A percentile compares a stretch with the other conserved stretches of the same genome.
phyloP scores from a whole-genome alignment of 345 rosid species.

The Carallia pectinifolia region DNA sequence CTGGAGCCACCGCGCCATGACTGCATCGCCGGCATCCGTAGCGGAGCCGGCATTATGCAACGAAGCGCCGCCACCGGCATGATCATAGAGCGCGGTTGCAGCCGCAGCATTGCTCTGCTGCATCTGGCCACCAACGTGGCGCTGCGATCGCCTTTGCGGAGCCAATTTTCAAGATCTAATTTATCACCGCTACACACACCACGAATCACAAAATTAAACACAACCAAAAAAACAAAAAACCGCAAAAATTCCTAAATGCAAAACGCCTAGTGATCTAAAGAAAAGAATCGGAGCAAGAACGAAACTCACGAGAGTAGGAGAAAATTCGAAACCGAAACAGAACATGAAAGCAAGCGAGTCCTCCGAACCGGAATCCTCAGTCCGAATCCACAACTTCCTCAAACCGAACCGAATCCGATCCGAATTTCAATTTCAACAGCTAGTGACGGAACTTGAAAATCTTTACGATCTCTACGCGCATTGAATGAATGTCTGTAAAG shows the following conservation, averaged over 20 bases:
- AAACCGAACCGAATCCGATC: constrained; percentile 6
- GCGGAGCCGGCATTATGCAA: constrained; percentile 64
- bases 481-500: too few relatives aligned
- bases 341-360: constrained; percentile 44
- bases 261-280: neutral
- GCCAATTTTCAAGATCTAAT: constrained; percentile 91
- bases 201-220: neutral
- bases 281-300: neutral
- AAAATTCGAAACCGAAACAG: constrained; percentile 47
- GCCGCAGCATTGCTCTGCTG: constrained; percentile 94
- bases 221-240: neutral
- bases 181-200: constrained; percentile 44
- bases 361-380: constrained; percentile 15
- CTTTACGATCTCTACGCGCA: too few relatives aligned
- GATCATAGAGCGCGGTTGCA: constrained; percentile 75
- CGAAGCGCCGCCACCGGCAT: constrained; percentile 26
- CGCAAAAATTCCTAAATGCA: neutral
- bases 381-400: constrained; percentile 3
- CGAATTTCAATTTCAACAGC: neutral
- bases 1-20: constrained; percentile 99
- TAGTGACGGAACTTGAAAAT: neutral
- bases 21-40: constrained; percentile 85
- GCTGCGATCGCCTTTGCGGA: constrained; percentile 99
- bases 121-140: constrained; percentile 99
- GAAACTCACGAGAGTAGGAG: constrained; percentile 52